These are phyloP conservation scores for Fusarium concolor DNA, from an alignment of 2,329 filamentous ascomycete species.

Conservation along the genomic window DNA sequence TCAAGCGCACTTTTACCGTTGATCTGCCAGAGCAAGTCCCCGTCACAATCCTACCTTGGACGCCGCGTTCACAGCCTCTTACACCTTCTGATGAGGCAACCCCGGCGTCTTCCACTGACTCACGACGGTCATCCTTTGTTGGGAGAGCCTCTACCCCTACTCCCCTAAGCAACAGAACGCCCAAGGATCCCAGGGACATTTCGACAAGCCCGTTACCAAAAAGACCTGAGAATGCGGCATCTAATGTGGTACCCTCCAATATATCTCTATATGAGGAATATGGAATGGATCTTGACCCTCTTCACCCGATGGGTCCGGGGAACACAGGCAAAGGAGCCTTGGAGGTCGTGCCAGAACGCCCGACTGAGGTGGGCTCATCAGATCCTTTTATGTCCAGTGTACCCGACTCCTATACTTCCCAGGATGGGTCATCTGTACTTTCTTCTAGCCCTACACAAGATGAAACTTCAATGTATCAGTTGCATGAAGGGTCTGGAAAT, in stretches of 20 bases:
- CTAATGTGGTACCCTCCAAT: constrained; percentile 17
- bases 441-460: constrained; percentile 24
- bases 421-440: constrained; percentile 17
- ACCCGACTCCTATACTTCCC: too few relatives aligned
- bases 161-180: constrained; percentile 1
- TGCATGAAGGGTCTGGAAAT: constrained; percentile 50
- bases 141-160: constrained; percentile 34
- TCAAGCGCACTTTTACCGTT: constrained; percentile 80
- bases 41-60: constrained; percentile 76
- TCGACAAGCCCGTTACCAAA: constrained; percentile 16
- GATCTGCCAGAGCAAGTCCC: constrained; percentile 77
- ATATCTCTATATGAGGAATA: constrained; percentile 29
- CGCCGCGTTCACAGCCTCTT: constrained; percentile 54
- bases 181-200: constrained; percentile 12
- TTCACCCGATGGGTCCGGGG: constrained; percentile 4
- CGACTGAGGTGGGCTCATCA: constrained; percentile 2
- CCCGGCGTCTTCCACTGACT: constrained; percentile 15
- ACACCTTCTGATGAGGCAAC: constrained; percentile 21
- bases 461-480: constrained; percentile 34
- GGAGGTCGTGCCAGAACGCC: constrained; percentile 27
- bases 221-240: constrained; percentile 16
- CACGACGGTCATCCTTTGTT: constrained; percentile 34
- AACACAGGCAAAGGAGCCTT: constrained; percentile 10
- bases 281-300: constrained; percentile 9
- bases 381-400: constrained; percentile 15